Conservation (phyloP, 305 asterid species). For the Coffea humblotiana region DNA sequence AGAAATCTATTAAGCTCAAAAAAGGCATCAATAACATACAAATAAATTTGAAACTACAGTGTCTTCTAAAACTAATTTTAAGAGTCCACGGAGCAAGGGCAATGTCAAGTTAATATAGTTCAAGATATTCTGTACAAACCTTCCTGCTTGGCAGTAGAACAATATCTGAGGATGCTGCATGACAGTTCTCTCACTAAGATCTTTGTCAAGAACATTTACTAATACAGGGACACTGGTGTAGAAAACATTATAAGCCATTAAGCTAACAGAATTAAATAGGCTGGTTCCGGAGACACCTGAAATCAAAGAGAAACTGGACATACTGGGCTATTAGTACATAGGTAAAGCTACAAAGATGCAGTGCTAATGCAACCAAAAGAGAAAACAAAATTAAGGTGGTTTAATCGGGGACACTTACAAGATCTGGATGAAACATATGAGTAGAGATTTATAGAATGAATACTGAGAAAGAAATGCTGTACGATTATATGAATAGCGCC, state of each 20-base stretch:
- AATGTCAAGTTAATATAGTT: constrained; percentile 6
- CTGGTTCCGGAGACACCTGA: constrained; percentile 99
- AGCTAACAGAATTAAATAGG: constrained; percentile 91
- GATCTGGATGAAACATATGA: constrained; percentile 92
- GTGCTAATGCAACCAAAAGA: constrained; percentile 4
- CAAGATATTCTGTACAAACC: constrained; percentile 48
- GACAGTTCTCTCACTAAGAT: constrained; percentile 90
- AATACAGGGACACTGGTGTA: constrained; percentile 96
- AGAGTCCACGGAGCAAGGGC: constrained; percentile 1
- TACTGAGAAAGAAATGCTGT: constrained; percentile 96
- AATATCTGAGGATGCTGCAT: constrained; percentile 98
- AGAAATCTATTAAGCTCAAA: constrained; percentile 6
- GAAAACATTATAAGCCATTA: constrained; percentile 98
- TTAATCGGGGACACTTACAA: constrained; percentile 60
- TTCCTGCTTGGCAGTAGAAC: constrained; percentile 98
- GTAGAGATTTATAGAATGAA: constrained; percentile 91
- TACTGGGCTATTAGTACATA: constrained; percentile 43
- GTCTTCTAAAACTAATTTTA: constrained; percentile 13
- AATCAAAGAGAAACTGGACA: constrained; percentile 84
- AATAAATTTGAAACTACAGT: background rate
- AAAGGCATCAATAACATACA: background rate
- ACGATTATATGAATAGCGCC: constrained; percentile 95
- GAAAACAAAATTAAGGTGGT: constrained; percentile 17
- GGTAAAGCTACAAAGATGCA: constrained; percentile 16
- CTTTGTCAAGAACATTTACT: constrained; percentile 92